Base-by-base conservation (phyloP, 495 filamentous ascomycete species). In the Ramalina peruviana region DNA sequence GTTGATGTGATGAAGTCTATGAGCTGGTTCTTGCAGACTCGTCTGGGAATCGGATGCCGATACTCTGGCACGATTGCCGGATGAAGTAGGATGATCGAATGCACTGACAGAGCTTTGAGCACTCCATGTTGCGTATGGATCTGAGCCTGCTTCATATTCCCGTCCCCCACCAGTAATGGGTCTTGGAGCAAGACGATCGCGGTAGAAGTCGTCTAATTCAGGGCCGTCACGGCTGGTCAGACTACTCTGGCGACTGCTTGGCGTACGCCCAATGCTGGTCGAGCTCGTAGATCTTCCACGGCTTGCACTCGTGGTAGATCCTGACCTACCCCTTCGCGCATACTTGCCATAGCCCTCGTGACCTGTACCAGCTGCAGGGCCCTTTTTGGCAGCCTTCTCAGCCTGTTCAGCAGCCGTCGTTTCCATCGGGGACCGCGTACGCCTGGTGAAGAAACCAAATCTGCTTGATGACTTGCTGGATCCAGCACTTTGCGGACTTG, bases 271-370 rank as follows among this genome's bases (percentile, higher is more conserved):
- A 21, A 69, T 56, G 43, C 73, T 76, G 38, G 65, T 71, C 6
- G 74, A 73, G 55, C 80, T 83, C 16, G 72, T 73, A 30, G 76
- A 80, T 25, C 78, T 67, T 40, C 68, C 67, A 49, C 73, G 62
- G 19, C 60, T 62, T 11, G 64, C 67, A 33, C 62, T 70, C 20
- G 59, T 66, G 53, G 67, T 76, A 48, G 67, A 63, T 40, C 74
- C 76, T 40, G 70, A 72, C 20, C 72, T 64, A 19, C 67, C 75
- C 42, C 66, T 67, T 45, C 67, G 65, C 26, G 63, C 75, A 72
- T 78, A 93, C 60, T 78, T 83, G 7, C 88, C 87, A 62, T 97
- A 97, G 40, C 90, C 92, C 68, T 97, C 92, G 64, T 97, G 88
- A 2, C 92, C 92, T 30, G 93, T 99, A 33, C 92, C 93, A 26